These are phyloP conservation scores for Rhynchospora pubera DNA, from an alignment of 176 grass and related monocot genomes.

Conservation along the genomic window DNA sequence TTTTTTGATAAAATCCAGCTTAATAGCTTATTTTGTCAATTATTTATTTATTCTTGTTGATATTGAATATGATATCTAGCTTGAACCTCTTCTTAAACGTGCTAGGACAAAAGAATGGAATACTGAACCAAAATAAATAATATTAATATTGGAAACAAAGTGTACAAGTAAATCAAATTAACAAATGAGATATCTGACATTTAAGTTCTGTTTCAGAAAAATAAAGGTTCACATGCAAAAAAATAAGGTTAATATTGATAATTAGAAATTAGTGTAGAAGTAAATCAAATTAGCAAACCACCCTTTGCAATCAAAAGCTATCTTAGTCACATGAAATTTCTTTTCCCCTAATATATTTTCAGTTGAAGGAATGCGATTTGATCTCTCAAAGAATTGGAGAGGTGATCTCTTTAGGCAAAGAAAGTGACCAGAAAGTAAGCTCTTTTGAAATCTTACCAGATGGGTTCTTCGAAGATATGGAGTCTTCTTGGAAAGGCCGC, in stretches of 20 bases:
- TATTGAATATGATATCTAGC: neutral
- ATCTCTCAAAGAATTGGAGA: constrained; percentile 81
- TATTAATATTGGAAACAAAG: neutral
- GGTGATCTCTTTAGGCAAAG: constrained; percentile 55
- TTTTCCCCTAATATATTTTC: constrained; percentile 13
- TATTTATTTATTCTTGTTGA: neutral
- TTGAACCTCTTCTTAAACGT: neutral
- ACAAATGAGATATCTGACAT: neutral
- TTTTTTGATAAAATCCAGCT: neutral
- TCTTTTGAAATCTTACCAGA: constrained; percentile 63
- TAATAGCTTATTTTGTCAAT: constrained; percentile 15
- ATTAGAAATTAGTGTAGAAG: too few species aligned
- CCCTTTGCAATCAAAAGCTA: too few species aligned
- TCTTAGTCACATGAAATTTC: neutral
- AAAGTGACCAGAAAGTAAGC: constrained; percentile 73
- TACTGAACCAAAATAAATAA: neutral
- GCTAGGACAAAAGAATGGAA: neutral
- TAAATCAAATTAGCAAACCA: too few species aligned
- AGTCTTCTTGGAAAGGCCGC: constrained; percentile 86
- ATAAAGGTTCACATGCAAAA: neutral
- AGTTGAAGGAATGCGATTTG: constrained; percentile 70
- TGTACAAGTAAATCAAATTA: neutral
- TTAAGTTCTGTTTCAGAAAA: neutral
- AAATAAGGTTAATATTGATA: too few species aligned
- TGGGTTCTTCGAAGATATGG: constrained; percentile 93